phyloP scores from a whole-genome alignment of 495 filamentous ascomycete species.

The Letharia lupina region DNA sequence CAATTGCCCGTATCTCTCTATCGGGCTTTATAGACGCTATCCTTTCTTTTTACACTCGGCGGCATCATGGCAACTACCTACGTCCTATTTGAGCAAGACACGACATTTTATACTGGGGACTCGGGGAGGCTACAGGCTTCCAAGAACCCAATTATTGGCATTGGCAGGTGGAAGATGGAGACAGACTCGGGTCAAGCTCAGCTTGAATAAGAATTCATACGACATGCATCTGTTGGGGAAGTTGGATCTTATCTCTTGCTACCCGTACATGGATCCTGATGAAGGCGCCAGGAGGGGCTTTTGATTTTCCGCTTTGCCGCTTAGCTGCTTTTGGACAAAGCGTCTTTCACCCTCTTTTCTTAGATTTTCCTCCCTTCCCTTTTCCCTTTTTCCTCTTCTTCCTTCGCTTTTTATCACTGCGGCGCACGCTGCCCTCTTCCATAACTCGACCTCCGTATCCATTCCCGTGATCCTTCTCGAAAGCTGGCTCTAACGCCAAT shows the following conservation, averaged over 20 bases:
- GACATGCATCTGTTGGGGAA: background rate
- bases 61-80: background rate
- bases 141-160: background rate
- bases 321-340: background rate
- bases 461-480: background rate
- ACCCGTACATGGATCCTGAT: background rate
- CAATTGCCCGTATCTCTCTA: background rate
- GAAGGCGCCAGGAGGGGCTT: background rate
- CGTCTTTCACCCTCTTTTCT: background rate
- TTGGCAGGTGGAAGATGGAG: background rate
- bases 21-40: background rate
- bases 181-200: background rate
- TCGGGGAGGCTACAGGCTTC: background rate
- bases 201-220: background rate
- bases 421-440: background rate
- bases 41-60: background rate
- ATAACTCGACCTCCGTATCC: background rate
- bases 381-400: background rate
- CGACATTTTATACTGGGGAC: background rate
- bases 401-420: background rate
- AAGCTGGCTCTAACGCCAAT: background rate
- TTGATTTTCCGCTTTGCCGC: constrained; percentile 1
- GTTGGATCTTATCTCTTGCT: background rate
- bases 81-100: background rate
- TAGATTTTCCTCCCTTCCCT: background rate